phyloP scores from a whole-genome alignment of 768 basidiomycete species.

The Podaxis pistillaris region DNA sequence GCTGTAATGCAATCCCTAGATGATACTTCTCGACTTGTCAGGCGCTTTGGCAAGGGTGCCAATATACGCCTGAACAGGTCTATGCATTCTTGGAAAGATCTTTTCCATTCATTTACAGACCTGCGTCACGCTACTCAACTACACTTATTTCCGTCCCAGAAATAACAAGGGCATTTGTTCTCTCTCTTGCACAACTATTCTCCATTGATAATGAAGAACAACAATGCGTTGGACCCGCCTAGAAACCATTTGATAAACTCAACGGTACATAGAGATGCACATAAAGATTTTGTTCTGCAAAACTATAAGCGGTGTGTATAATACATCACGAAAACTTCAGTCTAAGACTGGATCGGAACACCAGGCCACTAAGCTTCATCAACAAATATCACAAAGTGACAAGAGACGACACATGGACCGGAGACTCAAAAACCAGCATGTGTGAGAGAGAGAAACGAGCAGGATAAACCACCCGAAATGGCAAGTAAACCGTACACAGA shows the following conservation, averaged over 20 bases:
- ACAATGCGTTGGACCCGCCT: slow-evolving; percentile 51
- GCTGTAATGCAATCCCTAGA: slow-evolving; percentile 22
- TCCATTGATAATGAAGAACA: slow-evolving; percentile 15
- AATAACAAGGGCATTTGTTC: slow-evolving; percentile 61
- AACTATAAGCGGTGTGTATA: not conserved
- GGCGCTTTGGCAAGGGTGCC: slow-evolving; percentile 32
- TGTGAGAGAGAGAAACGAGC: not conserved
- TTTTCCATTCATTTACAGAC: slow-evolving; percentile 77
- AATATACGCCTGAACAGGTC: slow-evolving; percentile 78
- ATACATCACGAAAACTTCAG: not conserved
- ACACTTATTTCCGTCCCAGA: slow-evolving; percentile 56
- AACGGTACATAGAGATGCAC: slow-evolving; percentile 3
- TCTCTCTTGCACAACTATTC: slow-evolving; percentile 63
- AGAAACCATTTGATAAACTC: slow-evolving; percentile 20
- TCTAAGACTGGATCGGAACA: not conserved
- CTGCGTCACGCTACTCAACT: slow-evolving; percentile 89
- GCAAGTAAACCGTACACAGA: not conserved
- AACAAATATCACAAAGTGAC: not conserved
- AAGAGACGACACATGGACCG: not conserved
- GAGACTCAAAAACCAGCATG: not conserved
- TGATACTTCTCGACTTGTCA: not conserved
- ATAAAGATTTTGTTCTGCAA: not conserved
- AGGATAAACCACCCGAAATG: not conserved
- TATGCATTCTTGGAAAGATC: slow-evolving; percentile 85
- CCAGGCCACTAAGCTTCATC: not conserved